These are phyloP conservation scores for Pisolithus sp. DNA, from an alignment of 768 basidiomycete species.

Conservation along the genomic window DNA sequence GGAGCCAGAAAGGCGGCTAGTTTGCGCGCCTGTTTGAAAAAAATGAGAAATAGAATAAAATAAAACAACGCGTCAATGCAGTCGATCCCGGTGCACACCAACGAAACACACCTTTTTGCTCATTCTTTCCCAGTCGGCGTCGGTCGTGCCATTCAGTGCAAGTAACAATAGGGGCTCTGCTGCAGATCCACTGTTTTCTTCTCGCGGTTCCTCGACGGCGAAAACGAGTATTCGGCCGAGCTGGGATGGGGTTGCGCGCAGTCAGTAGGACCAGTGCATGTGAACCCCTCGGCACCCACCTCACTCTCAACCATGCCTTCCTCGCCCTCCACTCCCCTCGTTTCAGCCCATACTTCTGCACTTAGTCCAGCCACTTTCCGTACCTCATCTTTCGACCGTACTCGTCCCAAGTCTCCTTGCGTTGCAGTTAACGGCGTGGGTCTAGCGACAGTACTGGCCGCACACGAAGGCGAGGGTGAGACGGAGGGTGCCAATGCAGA, in stretches of 20 bases:
- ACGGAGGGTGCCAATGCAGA: neutral
- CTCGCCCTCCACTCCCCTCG: slow-evolving; percentile 33
- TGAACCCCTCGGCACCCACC: slow-evolving; percentile 33
- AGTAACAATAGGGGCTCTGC: slow-evolving; percentile 58
- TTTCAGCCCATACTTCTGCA: slow-evolving; percentile 76
- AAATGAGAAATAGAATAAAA: neutral
- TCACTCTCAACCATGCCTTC: slow-evolving; percentile 72
- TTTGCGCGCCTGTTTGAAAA: slow-evolving; percentile 22
- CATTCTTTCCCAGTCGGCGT: slow-evolving; percentile 62
- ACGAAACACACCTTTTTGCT: slow-evolving; percentile 46
- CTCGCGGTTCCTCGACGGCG: slow-evolving; percentile 43
- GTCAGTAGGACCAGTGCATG: neutral
- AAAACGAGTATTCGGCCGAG: slow-evolving; percentile 66
- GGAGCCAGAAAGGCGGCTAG: slow-evolving; percentile 28
- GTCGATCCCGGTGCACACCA: neutral
- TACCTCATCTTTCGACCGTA: slow-evolving; percentile 63
- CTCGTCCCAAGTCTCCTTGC: neutral
- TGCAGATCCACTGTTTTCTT: slow-evolving; percentile 16
- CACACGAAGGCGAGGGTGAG: neutral
- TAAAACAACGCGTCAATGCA: neutral
- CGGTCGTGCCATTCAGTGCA: slow-evolving; percentile 55
- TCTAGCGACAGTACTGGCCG: neutral
- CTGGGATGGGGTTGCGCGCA: slow-evolving; percentile 28
- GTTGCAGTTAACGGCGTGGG: neutral
- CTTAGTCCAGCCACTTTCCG: slow-evolving; percentile 67